phyloP scores from a whole-genome alignment of 2,329 filamentous ascomycete genomes.

The Calonectria leucothoes region DNA sequence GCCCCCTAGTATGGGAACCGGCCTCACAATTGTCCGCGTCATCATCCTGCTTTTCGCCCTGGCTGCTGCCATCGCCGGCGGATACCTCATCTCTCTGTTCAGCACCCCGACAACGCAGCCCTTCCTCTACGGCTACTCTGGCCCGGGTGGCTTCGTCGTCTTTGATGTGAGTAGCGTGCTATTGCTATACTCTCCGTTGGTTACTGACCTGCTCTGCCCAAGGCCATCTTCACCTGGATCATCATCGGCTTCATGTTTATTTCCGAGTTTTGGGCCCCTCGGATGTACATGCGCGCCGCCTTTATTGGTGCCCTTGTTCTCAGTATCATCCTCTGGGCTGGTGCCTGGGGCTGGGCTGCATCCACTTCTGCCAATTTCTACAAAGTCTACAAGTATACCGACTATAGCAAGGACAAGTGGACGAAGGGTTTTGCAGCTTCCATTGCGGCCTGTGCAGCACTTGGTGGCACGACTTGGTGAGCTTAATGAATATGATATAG shows the following conservation, averaged over 20 bases:
- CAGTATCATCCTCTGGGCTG: slow-evolving; percentile 57
- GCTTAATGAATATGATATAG: slow-evolving; percentile 7
- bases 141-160: slow-evolving; percentile 56
- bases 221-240: slow-evolving; percentile 56
- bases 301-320: slow-evolving; percentile 51
- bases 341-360: slow-evolving; percentile 51
- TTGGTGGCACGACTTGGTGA: slow-evolving; percentile 56
- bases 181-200: background rate
- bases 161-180: slow-evolving; percentile 55
- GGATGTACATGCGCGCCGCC: slow-evolving; percentile 48
- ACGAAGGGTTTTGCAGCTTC: slow-evolving; percentile 40
- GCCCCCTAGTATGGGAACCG: slow-evolving; percentile 50
- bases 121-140: slow-evolving; percentile 43
- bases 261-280: slow-evolving; percentile 50
- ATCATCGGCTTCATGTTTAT: slow-evolving; percentile 52
- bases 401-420: slow-evolving; percentile 20
- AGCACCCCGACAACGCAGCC: slow-evolving; percentile 21
- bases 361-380: slow-evolving; percentile 46
- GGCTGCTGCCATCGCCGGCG: slow-evolving; percentile 53
- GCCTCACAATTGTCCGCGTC: slow-evolving; percentile 51
- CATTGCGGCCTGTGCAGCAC: slow-evolving; percentile 52
- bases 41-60: slow-evolving; percentile 54
- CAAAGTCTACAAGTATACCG: slow-evolving; percentile 35
- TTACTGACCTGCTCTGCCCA: background rate
- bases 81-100: slow-evolving; percentile 53